Base-by-base conservation (phyloP, 2,329 filamentous ascomycete genomes). In the Penicillium janthinellum region DNA sequence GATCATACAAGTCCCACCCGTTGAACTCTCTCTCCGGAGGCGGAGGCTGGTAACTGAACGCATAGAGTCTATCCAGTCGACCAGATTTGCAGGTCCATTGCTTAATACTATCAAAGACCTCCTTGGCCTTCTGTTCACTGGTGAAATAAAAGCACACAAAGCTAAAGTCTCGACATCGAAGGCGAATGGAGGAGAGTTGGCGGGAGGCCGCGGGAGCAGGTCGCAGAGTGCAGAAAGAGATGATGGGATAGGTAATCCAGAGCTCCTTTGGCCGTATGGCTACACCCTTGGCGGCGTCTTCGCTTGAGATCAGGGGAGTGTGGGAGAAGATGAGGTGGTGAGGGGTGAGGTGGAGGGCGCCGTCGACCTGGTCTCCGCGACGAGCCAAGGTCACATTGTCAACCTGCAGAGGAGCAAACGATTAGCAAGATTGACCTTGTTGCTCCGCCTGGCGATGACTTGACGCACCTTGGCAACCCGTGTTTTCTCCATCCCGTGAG, bases 221-320 rank as follows among this genome's bases (percentile, higher is more conserved):
- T 60, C 91, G 87, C 66, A 94, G 87, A 25, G 85, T 86, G 78
- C 93, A 96, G 70, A 88, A 86, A 42, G 86, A 86, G 70, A 99
- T 91, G 77, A 98, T 93, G 25, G 94, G 93, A 76, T 93, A 99
- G 15, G 95, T 93, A 57, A 98, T 91, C 91, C 94, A 99, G 72
- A 90, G 86, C 77, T 96, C 91, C 73, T 88, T 83, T 22, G 84
- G 80, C 64, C 79, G 81, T 58, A 75, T 73, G n/a, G 67, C 60
- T n/a, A 71, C 62, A 22, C 77, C 77, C 52, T 81, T 75, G 48
- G 76, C 72, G 61, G 76, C 70, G 49, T 75, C 73, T 62, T 73
- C 69, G 61, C 76, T 73, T 39, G 77, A 71, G 58, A 63, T 57
- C 66, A 76, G 75, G 55, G 83, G 83, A 12, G 79, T 75, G 73